Evolutionary conservation across 495 filamentous ascomycete genomes (phyloP).

Genomic region (Coniosporium apollinis): DNA sequence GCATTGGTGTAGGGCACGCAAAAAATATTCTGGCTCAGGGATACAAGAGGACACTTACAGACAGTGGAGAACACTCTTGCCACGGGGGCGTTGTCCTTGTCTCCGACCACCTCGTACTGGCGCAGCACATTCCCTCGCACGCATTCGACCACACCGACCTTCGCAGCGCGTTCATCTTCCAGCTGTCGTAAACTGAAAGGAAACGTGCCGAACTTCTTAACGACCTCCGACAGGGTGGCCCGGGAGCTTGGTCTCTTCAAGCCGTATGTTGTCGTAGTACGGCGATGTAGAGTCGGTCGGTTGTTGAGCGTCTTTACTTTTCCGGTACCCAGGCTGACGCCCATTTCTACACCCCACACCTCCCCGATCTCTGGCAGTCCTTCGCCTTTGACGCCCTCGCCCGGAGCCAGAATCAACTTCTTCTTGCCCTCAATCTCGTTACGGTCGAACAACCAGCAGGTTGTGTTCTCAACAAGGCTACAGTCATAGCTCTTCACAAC

Average conservation of each 20-base stretch:
- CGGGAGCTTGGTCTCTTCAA: conserved; percentile 86
- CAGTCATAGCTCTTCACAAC: conserved; percentile 79
- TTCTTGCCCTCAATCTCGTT: conserved; percentile 97
- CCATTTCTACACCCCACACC: conserved; percentile 95
- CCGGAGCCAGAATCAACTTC: conserved; percentile 88
- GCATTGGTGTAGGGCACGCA: too few relatives aligned
- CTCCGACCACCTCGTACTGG: conserved; percentile 88
- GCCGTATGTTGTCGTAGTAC: conserved; percentile 75
- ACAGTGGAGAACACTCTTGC: conserved; percentile 77
- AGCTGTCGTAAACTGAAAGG: conserved; percentile 95
- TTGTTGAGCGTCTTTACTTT: conserved; percentile 86
- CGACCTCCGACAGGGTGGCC: conserved; percentile 76
- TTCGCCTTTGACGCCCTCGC: conserved; percentile 76
- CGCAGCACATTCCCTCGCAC: conserved; percentile 78
- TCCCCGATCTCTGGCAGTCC: conserved; percentile 81
- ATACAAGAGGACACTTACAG: conserved; percentile 60
- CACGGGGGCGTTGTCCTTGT: conserved; percentile 71
- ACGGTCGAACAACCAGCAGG: conserved; percentile 83
- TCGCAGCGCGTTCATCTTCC: conserved; percentile 89
- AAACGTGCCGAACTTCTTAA: conserved; percentile 93
- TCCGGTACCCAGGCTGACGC: conserved; percentile 74
- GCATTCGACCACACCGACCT: conserved; percentile 91
- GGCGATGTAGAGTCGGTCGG: conserved; percentile 77
- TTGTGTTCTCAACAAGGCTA: conserved; percentile 92
- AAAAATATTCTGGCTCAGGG: too few relatives aligned